Percentiles rank a stretch among this genome's conserved stretches.
Evolutionary conservation across 345 rosid species (phyloP).

Genomic region (Citrus inodora): DNA sequence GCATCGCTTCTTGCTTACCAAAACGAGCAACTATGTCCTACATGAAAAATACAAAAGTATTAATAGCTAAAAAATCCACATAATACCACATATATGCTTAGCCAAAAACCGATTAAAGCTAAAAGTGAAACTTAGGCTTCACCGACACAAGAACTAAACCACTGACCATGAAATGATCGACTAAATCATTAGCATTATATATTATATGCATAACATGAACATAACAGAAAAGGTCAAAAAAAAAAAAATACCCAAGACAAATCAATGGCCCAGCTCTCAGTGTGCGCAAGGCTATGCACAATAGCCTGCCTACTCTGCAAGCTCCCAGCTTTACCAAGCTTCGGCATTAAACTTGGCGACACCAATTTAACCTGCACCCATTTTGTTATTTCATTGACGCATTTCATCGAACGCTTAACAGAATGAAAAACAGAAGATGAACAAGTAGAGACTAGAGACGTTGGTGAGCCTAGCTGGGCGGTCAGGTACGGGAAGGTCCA

Average conservation of each 20-base stretch:
- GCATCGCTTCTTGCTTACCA: conserved; percentile 88
- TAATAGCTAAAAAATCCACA: neutral
- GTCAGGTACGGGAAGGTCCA: conserved; percentile 56
- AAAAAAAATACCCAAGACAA: conserved; percentile 65
- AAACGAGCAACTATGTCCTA: conserved; percentile 94
- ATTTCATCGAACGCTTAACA: conserved; percentile 26
- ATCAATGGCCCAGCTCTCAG: conserved; percentile 93
- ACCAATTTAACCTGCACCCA: conserved; percentile 65
- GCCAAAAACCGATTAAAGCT: neutral
- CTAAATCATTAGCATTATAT: neutral
- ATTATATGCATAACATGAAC: neutral
- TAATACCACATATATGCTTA: neutral
- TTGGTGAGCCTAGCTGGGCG: conserved; percentile 78
- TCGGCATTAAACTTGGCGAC: conserved; percentile 87
- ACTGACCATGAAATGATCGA: neutral
- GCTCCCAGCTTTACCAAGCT: conserved; percentile 91
- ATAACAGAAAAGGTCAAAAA: neutral
- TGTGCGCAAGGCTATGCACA: conserved; percentile 86
- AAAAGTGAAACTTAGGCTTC: too few species aligned
- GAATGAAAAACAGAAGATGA: neutral
- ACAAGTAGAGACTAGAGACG: conserved; percentile 19
- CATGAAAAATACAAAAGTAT: neutral
- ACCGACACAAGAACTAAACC: neutral
- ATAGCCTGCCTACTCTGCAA: conserved; percentile 91
- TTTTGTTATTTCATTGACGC: conserved; percentile 3